These are phyloP conservation scores for Apium graveolens DNA, from an alignment of 129 eudicot species.

Conservation along the genomic window DNA sequence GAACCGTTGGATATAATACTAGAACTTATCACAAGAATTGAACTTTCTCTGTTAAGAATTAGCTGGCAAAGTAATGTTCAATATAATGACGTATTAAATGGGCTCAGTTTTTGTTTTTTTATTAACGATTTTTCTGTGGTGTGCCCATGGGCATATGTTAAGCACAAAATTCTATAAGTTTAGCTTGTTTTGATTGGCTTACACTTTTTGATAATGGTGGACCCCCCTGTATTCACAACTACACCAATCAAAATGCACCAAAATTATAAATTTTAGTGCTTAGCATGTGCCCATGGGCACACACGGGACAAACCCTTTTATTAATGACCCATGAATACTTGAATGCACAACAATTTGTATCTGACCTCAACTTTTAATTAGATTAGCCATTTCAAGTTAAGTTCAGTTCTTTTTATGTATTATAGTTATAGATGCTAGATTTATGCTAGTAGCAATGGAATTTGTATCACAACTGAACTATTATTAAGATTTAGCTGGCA, in stretches of 20 bases:
- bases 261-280: too few species aligned
- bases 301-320: too few species aligned
- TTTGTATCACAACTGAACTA: background rate
- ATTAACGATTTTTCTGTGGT: too few species aligned
- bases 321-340: background rate
- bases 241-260: too few species aligned
- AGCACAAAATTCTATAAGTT: too few species aligned
- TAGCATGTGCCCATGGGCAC: too few species aligned
- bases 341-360: background rate
- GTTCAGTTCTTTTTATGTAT: background rate
- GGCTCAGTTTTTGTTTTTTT: background rate
- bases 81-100: background rate
- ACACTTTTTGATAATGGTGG: too few species aligned
- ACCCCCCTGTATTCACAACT: too few species aligned
- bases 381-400: background rate
- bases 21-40: background rate
- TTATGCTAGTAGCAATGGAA: background rate
- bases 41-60: background rate
- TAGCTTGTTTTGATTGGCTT: too few species aligned
- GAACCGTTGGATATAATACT: too few species aligned
- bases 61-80: background rate
- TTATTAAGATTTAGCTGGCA: background rate
- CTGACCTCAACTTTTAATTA: background rate
- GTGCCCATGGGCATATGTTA: too few species aligned
- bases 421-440: background rate